phyloP scores from a whole-genome alignment of 2,329 filamentous ascomycete genomes.

The Diaporthe batatas region DNA sequence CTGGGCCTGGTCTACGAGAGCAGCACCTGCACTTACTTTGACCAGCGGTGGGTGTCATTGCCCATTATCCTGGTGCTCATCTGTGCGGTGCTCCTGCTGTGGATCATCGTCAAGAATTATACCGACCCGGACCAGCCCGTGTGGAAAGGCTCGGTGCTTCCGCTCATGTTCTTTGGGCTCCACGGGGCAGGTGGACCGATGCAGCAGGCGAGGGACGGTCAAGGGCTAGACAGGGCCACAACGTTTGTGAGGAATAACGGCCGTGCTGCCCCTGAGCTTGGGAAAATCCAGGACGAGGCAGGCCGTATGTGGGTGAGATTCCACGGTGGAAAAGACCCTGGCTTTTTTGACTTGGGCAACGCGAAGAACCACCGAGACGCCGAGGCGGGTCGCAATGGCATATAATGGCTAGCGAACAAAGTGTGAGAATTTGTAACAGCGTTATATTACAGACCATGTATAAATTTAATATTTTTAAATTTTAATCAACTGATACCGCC shows the following conservation, averaged over 20 bases:
- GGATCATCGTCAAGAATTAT: slow-evolving; percentile 39
- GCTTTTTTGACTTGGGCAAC: slow-evolving; percentile 29
- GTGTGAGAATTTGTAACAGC: not conserved
- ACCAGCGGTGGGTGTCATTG: slow-evolving; percentile 41
- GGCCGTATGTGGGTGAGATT: slow-evolving; percentile 41
- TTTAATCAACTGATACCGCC: not conserved
- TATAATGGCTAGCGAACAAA: not conserved
- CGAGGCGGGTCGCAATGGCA: slow-evolving; percentile 7
- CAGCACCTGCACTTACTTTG: slow-evolving; percentile 41
- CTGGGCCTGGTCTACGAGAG: slow-evolving; percentile 39
- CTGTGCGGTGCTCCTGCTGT: slow-evolving; percentile 41
- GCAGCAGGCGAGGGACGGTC: not conserved
- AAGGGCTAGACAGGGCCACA: not conserved
- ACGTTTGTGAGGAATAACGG: slow-evolving; percentile 29
- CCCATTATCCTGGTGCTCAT: slow-evolving; percentile 39
- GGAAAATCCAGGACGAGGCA: slow-evolving; percentile 34
- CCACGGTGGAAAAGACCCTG: slow-evolving; percentile 39
- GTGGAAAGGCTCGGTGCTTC: slow-evolving; percentile 41
- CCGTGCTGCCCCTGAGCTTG: slow-evolving; percentile 38
- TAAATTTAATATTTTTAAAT: not conserved
- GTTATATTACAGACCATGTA: not conserved
- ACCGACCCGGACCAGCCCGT: slow-evolving; percentile 44
- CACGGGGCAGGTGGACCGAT: slow-evolving; percentile 5
- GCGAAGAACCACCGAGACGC: slow-evolving; percentile 3
- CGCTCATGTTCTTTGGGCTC: slow-evolving; percentile 42